phyloP scores from a whole-genome alignment of 1,139 yeast genomes.

The Zhuliangozyma blackwelliae region DNA sequence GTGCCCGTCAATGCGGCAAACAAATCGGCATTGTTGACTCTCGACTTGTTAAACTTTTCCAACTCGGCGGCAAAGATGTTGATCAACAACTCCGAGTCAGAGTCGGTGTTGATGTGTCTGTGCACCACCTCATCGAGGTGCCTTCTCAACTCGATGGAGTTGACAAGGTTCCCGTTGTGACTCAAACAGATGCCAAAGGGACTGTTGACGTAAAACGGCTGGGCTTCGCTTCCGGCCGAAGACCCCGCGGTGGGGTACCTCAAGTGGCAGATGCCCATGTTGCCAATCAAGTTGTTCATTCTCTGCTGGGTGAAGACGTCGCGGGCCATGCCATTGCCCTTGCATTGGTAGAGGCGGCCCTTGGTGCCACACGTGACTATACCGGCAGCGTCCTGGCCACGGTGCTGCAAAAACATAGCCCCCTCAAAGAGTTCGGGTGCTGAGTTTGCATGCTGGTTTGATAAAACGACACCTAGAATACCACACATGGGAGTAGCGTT shows the following conservation, averaged over 20 bases:
- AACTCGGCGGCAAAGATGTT: constrained; percentile 90
- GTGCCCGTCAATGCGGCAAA: constrained; percentile 84
- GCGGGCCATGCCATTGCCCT: constrained; percentile 98
- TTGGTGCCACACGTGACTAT: constrained; percentile 92
- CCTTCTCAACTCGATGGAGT: constrained; percentile 69
- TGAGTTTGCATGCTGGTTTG: constrained; percentile 68
- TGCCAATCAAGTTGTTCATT: constrained; percentile 77
- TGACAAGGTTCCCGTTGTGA: constrained; percentile 94
- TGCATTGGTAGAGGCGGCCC: constrained; percentile 93
- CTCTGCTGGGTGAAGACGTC: constrained; percentile 89
- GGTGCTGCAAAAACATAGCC: constrained; percentile 87
- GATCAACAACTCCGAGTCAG: constrained; percentile 85
- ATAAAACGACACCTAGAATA: constrained; percentile 79
- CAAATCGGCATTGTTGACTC: constrained; percentile 88
- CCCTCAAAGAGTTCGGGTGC: constrained; percentile 93
- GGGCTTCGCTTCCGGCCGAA: constrained; percentile 94
- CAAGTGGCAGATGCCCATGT: constrained; percentile 92
- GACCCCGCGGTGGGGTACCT: constrained; percentile 99
- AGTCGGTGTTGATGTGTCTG: constrained; percentile 95
- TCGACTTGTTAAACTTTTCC: constrained; percentile 85
- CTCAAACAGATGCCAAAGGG: constrained; percentile 90
- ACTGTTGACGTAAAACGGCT: constrained; percentile 95
- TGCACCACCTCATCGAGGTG: constrained; percentile 92
- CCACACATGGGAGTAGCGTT: constrained; percentile 72
- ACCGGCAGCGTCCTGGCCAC: constrained; percentile 99